Base-by-base conservation (phyloP, 192 early-diverging fungal species). In the Spinellus fusiger region DNA sequence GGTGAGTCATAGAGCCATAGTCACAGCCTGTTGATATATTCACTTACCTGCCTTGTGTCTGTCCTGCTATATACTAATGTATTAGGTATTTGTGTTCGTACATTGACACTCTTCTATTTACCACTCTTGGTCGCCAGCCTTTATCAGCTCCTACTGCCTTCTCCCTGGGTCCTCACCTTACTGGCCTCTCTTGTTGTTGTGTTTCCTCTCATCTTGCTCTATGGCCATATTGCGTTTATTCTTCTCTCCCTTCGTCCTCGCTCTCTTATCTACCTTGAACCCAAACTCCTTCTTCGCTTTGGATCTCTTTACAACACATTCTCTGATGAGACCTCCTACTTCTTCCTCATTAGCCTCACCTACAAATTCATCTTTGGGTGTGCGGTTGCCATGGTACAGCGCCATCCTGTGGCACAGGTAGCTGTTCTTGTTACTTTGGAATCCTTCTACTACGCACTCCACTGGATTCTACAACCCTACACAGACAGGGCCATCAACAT, bases 271-370 rank as follows among this genome's bases (percentile, higher is more conserved):
- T 70, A 65, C 44, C 57, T 62, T 29, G 66, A 78, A 48, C 44
- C 60, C 7, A 54, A 34, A 13, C 54, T 61, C 10, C 44, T 78
- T 2, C 66, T 75, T 16, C 65, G 66, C 22, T 73, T 65, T 29
- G 77, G 73, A 8, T 49, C 73, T 4, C 46, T 75, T 10, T 75
- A 78, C 58, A 74, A 71, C 62, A 75, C 67, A 4, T 54, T 75
- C 18, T 47, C 64, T 5, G 70, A 78, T 15, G 73, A 70, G 37
- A 69, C 63, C 2, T 70, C 61, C 1, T 44, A 61, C 9, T 75
- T 78, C 52, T 75, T 78, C 34, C 59, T 75, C 1, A 55, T 73
- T 15, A 64, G 47, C 1, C 54, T 72, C 3, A 37, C 75, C 10
- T 58, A 61, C 31, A 70, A 69, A 47, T 66, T 75, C 23, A 52